These are phyloP conservation scores for Effrenium voratum DNA, from an alignment of 73 alveolate genomes.

Conservation along the genomic window DNA sequence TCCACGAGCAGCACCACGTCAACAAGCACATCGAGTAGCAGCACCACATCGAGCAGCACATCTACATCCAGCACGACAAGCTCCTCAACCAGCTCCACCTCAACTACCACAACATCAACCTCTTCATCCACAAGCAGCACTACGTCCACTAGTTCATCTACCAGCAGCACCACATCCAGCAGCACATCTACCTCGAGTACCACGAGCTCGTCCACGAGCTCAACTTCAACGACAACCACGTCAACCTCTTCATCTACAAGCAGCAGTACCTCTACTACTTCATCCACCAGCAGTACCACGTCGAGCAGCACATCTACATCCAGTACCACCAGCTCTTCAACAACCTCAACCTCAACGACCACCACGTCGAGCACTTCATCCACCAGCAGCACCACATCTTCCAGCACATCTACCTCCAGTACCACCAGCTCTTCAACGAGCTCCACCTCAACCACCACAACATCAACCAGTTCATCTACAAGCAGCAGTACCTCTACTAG, in stretches of 20 bases:
- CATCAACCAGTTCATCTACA: conserved; percentile 15
- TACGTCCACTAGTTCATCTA: not conserved
- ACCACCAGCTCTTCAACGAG: conserved; percentile 2
- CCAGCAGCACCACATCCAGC: not conserved
- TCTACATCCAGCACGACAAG: not conserved
- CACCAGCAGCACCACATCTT: not conserved
- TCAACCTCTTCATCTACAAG: not conserved
- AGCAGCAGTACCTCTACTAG: not conserved
- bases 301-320: not conserved
- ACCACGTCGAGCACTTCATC: not conserved
- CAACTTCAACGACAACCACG: not conserved
- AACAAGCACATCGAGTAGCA: not conserved
- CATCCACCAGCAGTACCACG: not conserved
- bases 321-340: too few species aligned
- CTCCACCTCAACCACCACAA: not conserved
- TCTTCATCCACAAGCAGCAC: not conserved
- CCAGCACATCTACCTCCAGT: conserved; percentile 39
- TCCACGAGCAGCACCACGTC: conserved; percentile 2
- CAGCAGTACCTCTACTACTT: not conserved
- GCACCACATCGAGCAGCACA: too few species aligned
- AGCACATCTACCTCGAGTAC: not conserved
- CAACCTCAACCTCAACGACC: not conserved
- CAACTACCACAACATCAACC: not conserved
- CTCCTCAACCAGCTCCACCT: not conserved
- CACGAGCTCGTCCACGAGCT: not conserved